phyloP scores from a whole-genome alignment of 2,329 filamentous ascomycete genomes.

The Pseudogymnoascus sp. region DNA sequence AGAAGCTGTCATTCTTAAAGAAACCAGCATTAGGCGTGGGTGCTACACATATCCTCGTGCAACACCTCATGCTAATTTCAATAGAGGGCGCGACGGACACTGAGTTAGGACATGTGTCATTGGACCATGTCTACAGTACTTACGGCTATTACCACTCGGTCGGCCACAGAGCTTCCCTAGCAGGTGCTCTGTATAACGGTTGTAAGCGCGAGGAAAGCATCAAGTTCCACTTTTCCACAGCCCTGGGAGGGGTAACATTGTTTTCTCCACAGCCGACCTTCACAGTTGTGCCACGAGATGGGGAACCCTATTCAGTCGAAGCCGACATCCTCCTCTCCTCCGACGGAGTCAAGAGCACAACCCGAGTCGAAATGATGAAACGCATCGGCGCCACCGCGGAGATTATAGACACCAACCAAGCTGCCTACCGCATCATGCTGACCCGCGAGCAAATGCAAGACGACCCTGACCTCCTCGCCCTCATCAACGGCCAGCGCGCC shows the following conservation, averaged over 20 bases:
- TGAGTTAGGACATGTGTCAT: slow-evolving; percentile 62
- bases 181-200: slow-evolving; percentile 60
- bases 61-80: neutral
- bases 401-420: slow-evolving; percentile 63
- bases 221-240: slow-evolving; percentile 58
- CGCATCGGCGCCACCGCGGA: slow-evolving; percentile 35
- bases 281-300: slow-evolving; percentile 47
- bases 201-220: slow-evolving; percentile 56
- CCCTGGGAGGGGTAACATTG: slow-evolving; percentile 45
- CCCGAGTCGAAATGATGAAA: slow-evolving; percentile 45
- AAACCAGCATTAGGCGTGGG: slow-evolving; percentile 63
- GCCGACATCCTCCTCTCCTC: slow-evolving; percentile 44
- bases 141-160: slow-evolving; percentile 75
- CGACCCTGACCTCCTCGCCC: slow-evolving; percentile 57
- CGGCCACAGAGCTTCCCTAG: slow-evolving; percentile 65
- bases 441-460: slow-evolving; percentile 55
- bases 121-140: slow-evolving; percentile 56
- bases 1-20: slow-evolving; percentile 61
- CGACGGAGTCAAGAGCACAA: slow-evolving; percentile 47
- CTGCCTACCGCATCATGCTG: slow-evolving; percentile 73
- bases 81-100: slow-evolving; percentile 57
- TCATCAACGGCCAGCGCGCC: slow-evolving; percentile 59
- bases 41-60: neutral
- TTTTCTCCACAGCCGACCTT: slow-evolving; percentile 54
- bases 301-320: slow-evolving; percentile 43